Base-by-base conservation (phyloP, 495 filamentous ascomycete species). In the Daldinia bambusicola region DNA sequence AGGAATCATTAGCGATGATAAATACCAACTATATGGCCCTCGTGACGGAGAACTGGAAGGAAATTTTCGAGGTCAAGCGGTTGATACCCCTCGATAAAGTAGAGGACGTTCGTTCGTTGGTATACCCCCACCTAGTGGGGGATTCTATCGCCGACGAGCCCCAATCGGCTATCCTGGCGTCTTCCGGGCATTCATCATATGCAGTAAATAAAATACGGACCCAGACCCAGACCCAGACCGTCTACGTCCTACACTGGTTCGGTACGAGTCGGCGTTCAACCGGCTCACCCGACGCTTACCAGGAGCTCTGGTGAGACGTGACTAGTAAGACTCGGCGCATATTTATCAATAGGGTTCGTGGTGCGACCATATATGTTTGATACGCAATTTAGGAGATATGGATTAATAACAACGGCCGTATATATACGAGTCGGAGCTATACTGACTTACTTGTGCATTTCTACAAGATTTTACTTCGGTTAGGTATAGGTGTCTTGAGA, bases 151-250 rank as follows among this genome's bases (percentile, higher is more conserved):
- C 59, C 52, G 53, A 48, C 45, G 20, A 30, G 40, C 34, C 36
- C 69, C 69, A 71, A 67, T 67, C 63, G 69, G 63, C 59, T 53
- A 36, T 38, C n/a, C 22, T 71, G 58, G 53, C 58, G 20, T 36
- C 56, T 45, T 58, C 38, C 58, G 37, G 30, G 61, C 4, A n/a
- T 20, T 4, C 18, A 26, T 63, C 31, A 63, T 18, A 48, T 34
- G 30, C 20, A 43, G 56, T 38, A 62, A 70, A 61, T 51, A 40
- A 58, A 40, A 58, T 26, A 18, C 36, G 45, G 32, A 16, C 43
- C 32, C 14, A 36, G 43, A 56, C 26, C 30, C 36, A 53, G 32
- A 16, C 43, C 32, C 14, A 36, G 43, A 56, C 26, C 10, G 20
- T 43, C n/a, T 55, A 20, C 22, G 60, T 61, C 66, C 13, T 52